Evolutionary conservation across 225 moss, liverwort and hornwort species (phyloP), one percentile per base, ranked within the genome.

Genomic region (Ulota crispa): DNA sequence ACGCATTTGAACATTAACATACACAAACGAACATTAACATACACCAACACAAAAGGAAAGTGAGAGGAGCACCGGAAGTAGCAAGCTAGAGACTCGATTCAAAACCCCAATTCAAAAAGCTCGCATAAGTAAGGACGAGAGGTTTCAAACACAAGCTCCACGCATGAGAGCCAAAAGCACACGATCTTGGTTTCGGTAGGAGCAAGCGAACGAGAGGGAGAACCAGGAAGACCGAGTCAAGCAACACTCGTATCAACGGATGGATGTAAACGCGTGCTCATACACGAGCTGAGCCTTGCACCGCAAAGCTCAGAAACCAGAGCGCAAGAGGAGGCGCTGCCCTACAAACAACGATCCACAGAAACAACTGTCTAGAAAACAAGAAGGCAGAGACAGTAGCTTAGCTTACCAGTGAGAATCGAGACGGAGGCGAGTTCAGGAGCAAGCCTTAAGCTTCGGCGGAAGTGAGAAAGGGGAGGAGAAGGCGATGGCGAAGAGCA

Each of bases 161-260:
- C 56, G 14, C 27, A 55, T 20, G 15, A 13, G 50, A 50, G 50
- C 1, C 4, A 18, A 56, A 2, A 30, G 12, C 8, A 52, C 53
- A 7, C 56, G 39, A 68, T 68, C 78, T 27, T 55, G 39, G 7
- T 55, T 14, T 21, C 68, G 24, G 0, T 1, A 5, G 14, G 10
- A 3, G 43, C 39, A 10, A 21, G 30, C 19, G 21, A 43, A 27
- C 3, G 31, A 31, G 36, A 53, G 69, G 9, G 31, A 59, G 42
- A 42, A 43, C 31, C 59, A 70, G 70, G 70, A 45, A 30, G 70
- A 79, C 45, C 32, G 11, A 70, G 79, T 79, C 79, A 70, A 78
- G 47, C 57, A 20, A 21, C 8, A 28, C 41, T 55, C 27, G 21
- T 30, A 30, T 41, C 27, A 16, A 47, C 24, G 16, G 36, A 27